A percentile compares a stretch with the other conserved stretches of the same genome.
phyloP scores from a whole-genome alignment of 2,329 filamentous ascomycete genomes.

The Pseudopyrenochaeta lycopersici region DNA sequence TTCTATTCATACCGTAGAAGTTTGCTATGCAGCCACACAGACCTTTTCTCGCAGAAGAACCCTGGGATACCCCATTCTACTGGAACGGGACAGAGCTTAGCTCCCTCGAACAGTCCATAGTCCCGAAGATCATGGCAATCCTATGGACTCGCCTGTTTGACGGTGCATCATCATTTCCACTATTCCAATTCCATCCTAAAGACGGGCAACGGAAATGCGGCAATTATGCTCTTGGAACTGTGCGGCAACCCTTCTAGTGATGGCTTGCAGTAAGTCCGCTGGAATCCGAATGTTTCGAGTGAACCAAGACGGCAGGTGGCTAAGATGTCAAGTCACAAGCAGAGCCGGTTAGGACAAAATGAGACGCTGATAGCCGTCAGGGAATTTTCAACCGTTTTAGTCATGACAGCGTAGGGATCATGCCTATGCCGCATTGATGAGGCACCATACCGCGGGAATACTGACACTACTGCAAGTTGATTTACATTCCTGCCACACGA shows the following conservation, averaged over 20 bases:
- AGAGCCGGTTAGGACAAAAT: background rate
- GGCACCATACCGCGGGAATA: background rate
- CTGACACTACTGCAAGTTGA: background rate
- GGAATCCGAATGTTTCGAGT: constrained; percentile 11
- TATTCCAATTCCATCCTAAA: constrained; percentile 2
- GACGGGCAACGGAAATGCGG: constrained; percentile 4
- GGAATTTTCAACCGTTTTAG: background rate
- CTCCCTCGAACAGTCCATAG: constrained; percentile 9
- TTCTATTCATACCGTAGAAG: constrained; percentile 18
- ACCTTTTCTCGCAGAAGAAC: constrained; percentile 2
- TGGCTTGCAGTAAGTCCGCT: constrained; percentile 23
- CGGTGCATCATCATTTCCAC: background rate
- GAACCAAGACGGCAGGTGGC: constrained; percentile 13
- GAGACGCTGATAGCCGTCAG: constrained; percentile 1
- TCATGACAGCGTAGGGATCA: background rate
- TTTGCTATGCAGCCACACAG: constrained; percentile 7
- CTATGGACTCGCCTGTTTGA: constrained; percentile 6
- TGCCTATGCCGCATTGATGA: background rate
- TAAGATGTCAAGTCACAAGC: constrained; percentile 1
- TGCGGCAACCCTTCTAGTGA: constrained; percentile 7
- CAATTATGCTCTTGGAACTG: constrained; percentile 6
- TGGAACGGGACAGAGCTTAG: constrained; percentile 11
- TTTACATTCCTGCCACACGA: background rate
- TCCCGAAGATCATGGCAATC: constrained; percentile 17
- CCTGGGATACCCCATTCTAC: constrained; percentile 15